These are phyloP conservation scores for Capsaspora owczarzaki DNA, from an alignment of 78 protist species.

Conservation along the genomic window DNA sequence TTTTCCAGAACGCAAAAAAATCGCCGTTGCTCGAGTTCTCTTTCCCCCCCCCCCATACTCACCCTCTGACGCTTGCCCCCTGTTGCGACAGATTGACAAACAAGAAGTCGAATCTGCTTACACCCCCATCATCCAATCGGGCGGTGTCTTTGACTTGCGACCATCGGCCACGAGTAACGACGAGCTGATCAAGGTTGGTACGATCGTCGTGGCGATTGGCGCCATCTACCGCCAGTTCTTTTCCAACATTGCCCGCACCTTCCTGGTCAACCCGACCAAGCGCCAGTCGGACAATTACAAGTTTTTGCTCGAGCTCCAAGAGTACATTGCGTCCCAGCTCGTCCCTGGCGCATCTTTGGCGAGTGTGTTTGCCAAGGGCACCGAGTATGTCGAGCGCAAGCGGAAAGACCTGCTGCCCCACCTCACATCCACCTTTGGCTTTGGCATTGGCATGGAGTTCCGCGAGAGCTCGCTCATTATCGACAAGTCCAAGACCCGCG, in stretches of 20 bases:
- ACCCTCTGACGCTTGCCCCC: background rate
- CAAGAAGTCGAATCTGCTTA: background rate
- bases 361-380: background rate
- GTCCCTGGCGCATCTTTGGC: background rate
- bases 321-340: background rate
- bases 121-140: conserved; percentile 21
- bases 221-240: conserved; percentile 58
- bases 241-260: conserved; percentile 73
- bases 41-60: background rate
- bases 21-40: background rate
- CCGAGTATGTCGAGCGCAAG: background rate
- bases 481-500: conserved; percentile 14
- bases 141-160: conserved; percentile 1
- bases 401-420: conserved; percentile 17
- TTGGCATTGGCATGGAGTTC: conserved; percentile 55
- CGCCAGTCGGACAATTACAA: background rate
- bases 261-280: conserved; percentile 57
- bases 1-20: background rate
- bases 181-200: conserved; percentile 18
- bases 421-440: conserved; percentile 44
- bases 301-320: background rate
- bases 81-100: background rate
- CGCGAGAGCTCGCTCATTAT: conserved; percentile 33
- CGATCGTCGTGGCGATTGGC: conserved; percentile 58
- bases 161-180: background rate